A percentile compares a stretch with the other conserved stretches of the same genome.
These are phyloP conservation scores for Annona cherimola DNA, from an alignment of 164 flowering plant genomes.

Conservation along the genomic window DNA sequence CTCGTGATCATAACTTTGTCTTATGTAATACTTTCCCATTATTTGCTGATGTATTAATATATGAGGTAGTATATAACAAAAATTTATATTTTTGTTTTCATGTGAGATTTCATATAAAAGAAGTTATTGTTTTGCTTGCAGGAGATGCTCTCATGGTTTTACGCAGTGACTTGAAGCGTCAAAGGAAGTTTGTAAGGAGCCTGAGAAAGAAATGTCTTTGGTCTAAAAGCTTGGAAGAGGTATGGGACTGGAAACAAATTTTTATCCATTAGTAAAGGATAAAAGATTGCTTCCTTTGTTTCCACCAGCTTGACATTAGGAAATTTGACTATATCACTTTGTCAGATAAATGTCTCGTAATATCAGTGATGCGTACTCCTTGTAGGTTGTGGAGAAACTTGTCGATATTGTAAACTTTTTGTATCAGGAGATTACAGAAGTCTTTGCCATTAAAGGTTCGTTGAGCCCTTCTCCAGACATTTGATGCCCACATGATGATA, in stretches of 20 bases:
- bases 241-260: constrained; percentile 14
- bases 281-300: too few relatives aligned
- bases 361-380: background rate
- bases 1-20: background rate
- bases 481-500: too few relatives aligned
- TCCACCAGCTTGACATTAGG: too few relatives aligned
- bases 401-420: constrained; percentile 82
- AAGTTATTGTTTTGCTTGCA: constrained; percentile 15
- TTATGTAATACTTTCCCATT: background rate
- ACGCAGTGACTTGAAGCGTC: constrained; percentile 77
- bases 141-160: constrained; percentile 82
- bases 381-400: constrained; percentile 90
- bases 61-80: background rate
- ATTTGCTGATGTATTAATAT: background rate
- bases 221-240: constrained; percentile 97
- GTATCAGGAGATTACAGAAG: constrained; percentile 66
- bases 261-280: too few relatives aligned
- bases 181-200: constrained; percentile 75
- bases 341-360: background rate
- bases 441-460: constrained; percentile 69
- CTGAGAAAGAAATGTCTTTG: constrained; percentile 93
- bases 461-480: background rate
- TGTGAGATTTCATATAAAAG: constrained; percentile 37
- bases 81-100: constrained; percentile 15
- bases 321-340: too few relatives aligned